A percentile compares a stretch with the other conserved stretches of the same genome.
These are phyloP conservation scores for Xylaria sp. DNA, from an alignment of 2,329 filamentous ascomycete species.

Conservation along the genomic window DNA sequence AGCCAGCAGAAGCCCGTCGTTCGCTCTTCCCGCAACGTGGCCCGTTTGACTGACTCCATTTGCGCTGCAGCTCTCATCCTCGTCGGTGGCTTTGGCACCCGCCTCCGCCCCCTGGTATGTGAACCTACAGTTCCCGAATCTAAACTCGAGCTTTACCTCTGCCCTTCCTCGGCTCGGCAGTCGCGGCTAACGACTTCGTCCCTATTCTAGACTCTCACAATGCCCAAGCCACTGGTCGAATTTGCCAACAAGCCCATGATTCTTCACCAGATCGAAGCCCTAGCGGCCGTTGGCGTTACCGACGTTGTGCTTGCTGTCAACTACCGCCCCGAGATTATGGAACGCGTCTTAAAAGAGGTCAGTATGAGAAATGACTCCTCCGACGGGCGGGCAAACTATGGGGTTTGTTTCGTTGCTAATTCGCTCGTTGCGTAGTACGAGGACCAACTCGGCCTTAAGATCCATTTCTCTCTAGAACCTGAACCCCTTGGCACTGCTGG, in stretches of 20 bases:
- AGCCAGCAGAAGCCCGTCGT: conserved; percentile 30
- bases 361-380: conserved; percentile 46
- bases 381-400: conserved; percentile 4
- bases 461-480: conserved; percentile 95
- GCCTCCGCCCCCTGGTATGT: conserved; percentile 92
- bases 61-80: conserved; percentile 85
- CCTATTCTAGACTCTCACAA: conserved; percentile 81
- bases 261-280: conserved; percentile 94
- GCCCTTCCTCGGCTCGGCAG: conserved; percentile 4
- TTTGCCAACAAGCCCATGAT: conserved; percentile 99
- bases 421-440: conserved; percentile 72
- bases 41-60: conserved; percentile 30
- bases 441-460: conserved; percentile 90
- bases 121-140: conserved; percentile 13
- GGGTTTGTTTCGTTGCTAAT: conserved; percentile 37
- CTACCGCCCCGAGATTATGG: conserved; percentile 98
- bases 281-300: conserved; percentile 92
- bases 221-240: conserved; percentile 97
- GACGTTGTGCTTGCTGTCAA: conserved; percentile 99
- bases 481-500: conserved; percentile 96
- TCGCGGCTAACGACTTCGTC: conserved; percentile 37
- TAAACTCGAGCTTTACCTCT: conserved; percentile 10
- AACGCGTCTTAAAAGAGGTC: conserved; percentile 89
- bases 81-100: conserved; percentile 98
- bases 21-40: neutral